Evolutionary conservation across 2,329 filamentous ascomycete genomes (phyloP).

Genomic region (Trichocomaceae sp.): DNA sequence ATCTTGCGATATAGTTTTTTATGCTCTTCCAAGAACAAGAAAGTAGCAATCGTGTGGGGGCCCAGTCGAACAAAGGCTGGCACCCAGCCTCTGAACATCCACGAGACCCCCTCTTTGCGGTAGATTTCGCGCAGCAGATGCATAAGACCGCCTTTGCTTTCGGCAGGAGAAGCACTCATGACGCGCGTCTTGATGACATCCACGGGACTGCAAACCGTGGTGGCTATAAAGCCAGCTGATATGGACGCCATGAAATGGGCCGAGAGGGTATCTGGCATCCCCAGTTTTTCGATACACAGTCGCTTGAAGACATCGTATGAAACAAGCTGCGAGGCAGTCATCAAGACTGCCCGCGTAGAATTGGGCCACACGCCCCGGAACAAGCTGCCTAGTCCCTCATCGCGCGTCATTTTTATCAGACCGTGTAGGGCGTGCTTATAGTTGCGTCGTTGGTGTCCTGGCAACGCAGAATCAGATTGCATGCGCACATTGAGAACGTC

Average conservation of each 20-base stretch:
- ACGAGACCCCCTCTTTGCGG: slow-evolving; percentile 52
- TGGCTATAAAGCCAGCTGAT: slow-evolving; percentile 59
- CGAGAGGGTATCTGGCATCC: slow-evolving; percentile 49
- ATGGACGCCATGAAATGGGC: slow-evolving; percentile 60
- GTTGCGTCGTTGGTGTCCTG: slow-evolving; percentile 66
- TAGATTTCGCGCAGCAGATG: slow-evolving; percentile 49
- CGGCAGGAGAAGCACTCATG: slow-evolving; percentile 49
- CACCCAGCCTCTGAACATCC: slow-evolving; percentile 63
- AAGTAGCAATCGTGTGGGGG: slow-evolving; percentile 60
- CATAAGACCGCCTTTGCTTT: slow-evolving; percentile 40
- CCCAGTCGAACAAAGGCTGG: slow-evolving; percentile 61
- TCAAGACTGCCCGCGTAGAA: slow-evolving; percentile 55
- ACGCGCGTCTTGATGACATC: slow-evolving; percentile 62
- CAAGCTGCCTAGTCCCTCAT: slow-evolving; percentile 69
- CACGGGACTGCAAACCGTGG: slow-evolving; percentile 60
- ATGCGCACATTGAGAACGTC: slow-evolving; percentile 97
- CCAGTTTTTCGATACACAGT: slow-evolving; percentile 45
- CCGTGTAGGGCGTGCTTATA: slow-evolving; percentile 88
- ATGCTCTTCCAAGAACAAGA: slow-evolving; percentile 61
- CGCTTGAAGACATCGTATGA: slow-evolving; percentile 60
- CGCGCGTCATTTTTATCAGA: slow-evolving; percentile 74
- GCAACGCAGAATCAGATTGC: slow-evolving; percentile 84
- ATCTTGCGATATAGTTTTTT: slow-evolving; percentile 54
- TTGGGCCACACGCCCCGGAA: slow-evolving; percentile 71
- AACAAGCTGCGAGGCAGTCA: slow-evolving; percentile 59